A percentile compares a stretch with the other conserved stretches of the same genome.
Conservation (phyloP, 2,329 filamentous ascomycete genomes). For the Ceratocystis papillata region DNA sequence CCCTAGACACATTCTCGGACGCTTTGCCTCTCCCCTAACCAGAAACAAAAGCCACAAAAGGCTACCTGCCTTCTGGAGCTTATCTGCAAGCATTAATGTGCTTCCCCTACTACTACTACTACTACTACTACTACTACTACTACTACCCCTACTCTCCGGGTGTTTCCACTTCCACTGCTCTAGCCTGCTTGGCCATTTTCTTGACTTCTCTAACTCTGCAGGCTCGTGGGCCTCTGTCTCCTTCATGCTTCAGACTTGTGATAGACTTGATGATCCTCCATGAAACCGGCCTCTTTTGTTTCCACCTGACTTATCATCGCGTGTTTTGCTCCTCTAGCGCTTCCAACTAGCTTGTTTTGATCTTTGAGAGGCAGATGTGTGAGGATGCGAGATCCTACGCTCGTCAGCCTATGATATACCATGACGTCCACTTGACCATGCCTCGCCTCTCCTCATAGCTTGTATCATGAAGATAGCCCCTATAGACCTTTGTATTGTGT, state of each 20-base stretch:
- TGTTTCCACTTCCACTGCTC: background rate
- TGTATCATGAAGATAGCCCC: background rate
- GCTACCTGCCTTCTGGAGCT: background rate
- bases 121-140: background rate
- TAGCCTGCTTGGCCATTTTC: background rate
- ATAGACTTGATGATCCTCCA: background rate
- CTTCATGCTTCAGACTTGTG: conserved; percentile 9
- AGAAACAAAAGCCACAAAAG: background rate
- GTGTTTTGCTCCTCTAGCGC: background rate
- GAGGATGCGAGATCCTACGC: background rate
- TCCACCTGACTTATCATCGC: background rate
- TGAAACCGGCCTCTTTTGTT: conserved; percentile 14
- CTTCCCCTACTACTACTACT: background rate
- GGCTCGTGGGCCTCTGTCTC: background rate
- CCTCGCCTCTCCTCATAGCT: background rate
- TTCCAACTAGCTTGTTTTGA: background rate
- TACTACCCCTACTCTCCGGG: background rate
- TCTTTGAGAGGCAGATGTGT: conserved; percentile 2
- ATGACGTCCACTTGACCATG: background rate
- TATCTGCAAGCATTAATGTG: background rate
- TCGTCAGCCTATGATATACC: background rate
- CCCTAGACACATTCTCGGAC: background rate
- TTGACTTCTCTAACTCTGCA: background rate
- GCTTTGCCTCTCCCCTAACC: background rate
- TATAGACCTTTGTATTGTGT: background rate